Conservation (phyloP, 2,329 filamentous ascomycete genomes). For the Acephala macrosclerotiorum region DNA sequence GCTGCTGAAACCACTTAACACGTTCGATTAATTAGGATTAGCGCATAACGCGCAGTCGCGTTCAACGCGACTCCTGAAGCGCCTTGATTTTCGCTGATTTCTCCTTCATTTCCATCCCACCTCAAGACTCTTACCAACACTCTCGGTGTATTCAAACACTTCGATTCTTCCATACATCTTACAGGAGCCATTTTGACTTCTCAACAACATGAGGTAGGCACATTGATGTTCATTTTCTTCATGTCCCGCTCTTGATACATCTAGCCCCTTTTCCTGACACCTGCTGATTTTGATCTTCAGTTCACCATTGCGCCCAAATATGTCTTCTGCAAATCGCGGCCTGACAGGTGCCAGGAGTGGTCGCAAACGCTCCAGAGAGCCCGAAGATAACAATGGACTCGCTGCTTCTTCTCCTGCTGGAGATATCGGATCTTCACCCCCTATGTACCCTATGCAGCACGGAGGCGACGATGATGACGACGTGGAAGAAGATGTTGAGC, state of each 20-base stretch:
- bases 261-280: conserved; percentile 25
- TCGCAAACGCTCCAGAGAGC: conserved; percentile 70
- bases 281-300: conserved; percentile 54
- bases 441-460: conserved; percentile 67
- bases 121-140: conserved; percentile 1
- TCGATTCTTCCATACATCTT: not conserved
- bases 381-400: conserved; percentile 64
- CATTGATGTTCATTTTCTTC: conserved; percentile 15
- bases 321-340: conserved; percentile 85
- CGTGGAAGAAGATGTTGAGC: conserved; percentile 73
- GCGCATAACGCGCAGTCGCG: not conserved
- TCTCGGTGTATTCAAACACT: not conserved
- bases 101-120: not conserved
- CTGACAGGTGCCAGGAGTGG: conserved; percentile 54
- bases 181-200: not conserved
- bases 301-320: conserved; percentile 82
- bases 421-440: conserved; percentile 69
- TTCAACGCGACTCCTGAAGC: not conserved
- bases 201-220: conserved; percentile 45
- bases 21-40: conserved; percentile 7
- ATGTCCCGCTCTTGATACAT: conserved; percentile 9
- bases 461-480: conserved; percentile 74
- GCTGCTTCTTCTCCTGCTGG: conserved; percentile 60
- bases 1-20: conserved; percentile 33
- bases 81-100: not conserved